Evolutionary conservation across 345 rosid species (phyloP).

Genomic region (Pugionium dolabratum): DNA sequence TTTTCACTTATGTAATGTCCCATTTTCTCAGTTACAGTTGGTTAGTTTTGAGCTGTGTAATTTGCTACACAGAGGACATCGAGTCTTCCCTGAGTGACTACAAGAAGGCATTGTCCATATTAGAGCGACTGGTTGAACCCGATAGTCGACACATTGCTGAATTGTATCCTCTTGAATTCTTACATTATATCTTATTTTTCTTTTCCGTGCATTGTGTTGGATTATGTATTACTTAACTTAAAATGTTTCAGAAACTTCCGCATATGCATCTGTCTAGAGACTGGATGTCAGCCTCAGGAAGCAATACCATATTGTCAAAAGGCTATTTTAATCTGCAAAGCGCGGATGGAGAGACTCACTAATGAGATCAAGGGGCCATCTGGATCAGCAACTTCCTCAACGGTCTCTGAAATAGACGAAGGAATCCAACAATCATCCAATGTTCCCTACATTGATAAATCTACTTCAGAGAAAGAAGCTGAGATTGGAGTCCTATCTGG

Average conservation of each 20-base stretch:
- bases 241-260: constrained; percentile 69
- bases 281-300: constrained; percentile 74
- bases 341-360: constrained; percentile 56
- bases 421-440: constrained; percentile 61
- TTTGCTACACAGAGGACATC: constrained; percentile 68
- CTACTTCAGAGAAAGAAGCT: constrained; percentile 62
- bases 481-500: constrained; percentile 71
- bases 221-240: constrained; percentile 47
- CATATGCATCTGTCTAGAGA: constrained; percentile 80
- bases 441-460: constrained; percentile 46
- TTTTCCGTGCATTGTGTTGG: background rate
- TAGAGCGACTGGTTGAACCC: constrained; percentile 79
- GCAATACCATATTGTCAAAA: constrained; percentile 79
- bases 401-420: constrained; percentile 53
- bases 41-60: constrained; percentile 12
- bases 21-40: background rate
- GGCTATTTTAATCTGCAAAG: constrained; percentile 77
- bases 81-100: constrained; percentile 91
- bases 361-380: constrained; percentile 57
- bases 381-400: constrained; percentile 53
- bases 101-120: constrained; percentile 65
- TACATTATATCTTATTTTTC: background rate
- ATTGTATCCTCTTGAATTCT: constrained; percentile 67
- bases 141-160: constrained; percentile 85
- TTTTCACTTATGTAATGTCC: background rate